Percentiles rank a stretch among this genome's conserved stretches.
phyloP scores from a whole-genome alignment of 306 rosid genomes.

The Inga leiocalycina region DNA sequence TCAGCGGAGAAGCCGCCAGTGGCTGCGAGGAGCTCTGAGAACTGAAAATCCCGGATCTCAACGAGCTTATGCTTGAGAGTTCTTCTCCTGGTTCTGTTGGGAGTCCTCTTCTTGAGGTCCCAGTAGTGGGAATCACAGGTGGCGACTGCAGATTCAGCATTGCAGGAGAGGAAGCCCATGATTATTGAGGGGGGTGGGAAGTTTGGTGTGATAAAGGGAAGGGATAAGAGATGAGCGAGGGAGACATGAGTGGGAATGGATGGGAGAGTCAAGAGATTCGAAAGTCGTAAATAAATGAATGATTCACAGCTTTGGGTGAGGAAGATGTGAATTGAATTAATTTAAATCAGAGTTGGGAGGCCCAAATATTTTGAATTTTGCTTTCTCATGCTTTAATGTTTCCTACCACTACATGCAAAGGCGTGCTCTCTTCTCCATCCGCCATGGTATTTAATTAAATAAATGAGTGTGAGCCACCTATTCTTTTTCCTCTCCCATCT shows the following conservation, averaged over 20 bases:
- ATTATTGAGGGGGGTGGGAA: neutral
- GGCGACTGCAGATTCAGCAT: slow-evolving; percentile 75
- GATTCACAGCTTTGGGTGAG: slow-evolving; percentile 43
- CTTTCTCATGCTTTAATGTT: slow-evolving; percentile 24
- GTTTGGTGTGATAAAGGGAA: neutral
- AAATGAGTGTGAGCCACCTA: neutral
- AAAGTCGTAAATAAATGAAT: slow-evolving; percentile 52
- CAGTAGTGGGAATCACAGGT: slow-evolving; percentile 63
- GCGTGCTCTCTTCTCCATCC: slow-evolving; percentile 38
- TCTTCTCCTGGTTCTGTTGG: neutral
- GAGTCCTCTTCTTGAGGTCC: slow-evolving; percentile 45
- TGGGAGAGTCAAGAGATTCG: slow-evolving; percentile 1
- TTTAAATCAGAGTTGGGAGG: neutral
- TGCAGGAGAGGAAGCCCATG: slow-evolving; percentile 78
- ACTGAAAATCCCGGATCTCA: slow-evolving; percentile 49
- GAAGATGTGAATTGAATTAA: slow-evolving; percentile 20
- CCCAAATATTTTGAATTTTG: slow-evolving; percentile 28
- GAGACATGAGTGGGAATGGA: slow-evolving; percentile 39
- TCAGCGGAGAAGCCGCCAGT: slow-evolving; percentile 64
- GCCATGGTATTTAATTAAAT: neutral
- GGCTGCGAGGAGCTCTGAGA: slow-evolving; percentile 61
- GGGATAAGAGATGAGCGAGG: neutral
- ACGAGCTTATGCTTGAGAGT: slow-evolving; percentile 2
- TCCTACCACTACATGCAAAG: slow-evolving; percentile 55
- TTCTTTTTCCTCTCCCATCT: neutral